Evolutionary conservation across 768 basidiomycete species (phyloP).

Genomic region (Tulasnella sp.): DNA sequence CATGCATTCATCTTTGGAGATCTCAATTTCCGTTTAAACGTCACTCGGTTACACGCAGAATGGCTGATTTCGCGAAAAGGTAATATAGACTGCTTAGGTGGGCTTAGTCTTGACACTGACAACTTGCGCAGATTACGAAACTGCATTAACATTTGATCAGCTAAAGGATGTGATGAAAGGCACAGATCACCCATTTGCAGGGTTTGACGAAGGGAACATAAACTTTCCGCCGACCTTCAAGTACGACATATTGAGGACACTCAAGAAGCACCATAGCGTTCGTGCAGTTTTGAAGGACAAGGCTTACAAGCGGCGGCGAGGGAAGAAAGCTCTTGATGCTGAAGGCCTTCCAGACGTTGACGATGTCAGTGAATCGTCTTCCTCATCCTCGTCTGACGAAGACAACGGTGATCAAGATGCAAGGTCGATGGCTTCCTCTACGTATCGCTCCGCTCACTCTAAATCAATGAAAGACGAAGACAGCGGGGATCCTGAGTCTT

Average conservation of each 20-base stretch:
- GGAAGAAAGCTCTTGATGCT: constrained; percentile 12
- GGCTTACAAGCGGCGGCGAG: constrained; percentile 26
- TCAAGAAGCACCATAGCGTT: constrained; percentile 38
- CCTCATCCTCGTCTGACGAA: background rate
- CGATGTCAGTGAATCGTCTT: background rate
- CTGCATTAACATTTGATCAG: constrained; percentile 88
- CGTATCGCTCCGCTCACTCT: background rate
- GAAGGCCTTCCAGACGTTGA: constrained; percentile 39
- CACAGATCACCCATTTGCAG: constrained; percentile 53
- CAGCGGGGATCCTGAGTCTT: background rate
- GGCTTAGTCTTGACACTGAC: constrained; percentile 17
- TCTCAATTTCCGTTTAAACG: constrained; percentile 83
- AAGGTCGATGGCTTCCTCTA: constrained; percentile 19
- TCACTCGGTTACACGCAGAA: constrained; percentile 86
- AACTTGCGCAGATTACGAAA: constrained; percentile 54
- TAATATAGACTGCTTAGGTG: constrained; percentile 27
- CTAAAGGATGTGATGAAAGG: constrained; percentile 65
- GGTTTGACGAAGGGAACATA: constrained; percentile 74
- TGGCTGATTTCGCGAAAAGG: constrained; percentile 83
- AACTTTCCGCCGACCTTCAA: constrained; percentile 92
- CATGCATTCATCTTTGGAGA: constrained; percentile 85
- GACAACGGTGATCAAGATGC: constrained; percentile 12
- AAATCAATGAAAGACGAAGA: constrained; percentile 18
- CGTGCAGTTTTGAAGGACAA: constrained; percentile 17
- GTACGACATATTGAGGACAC: constrained; percentile 64